Evolutionary conservation across 2,329 filamentous ascomycete species (phyloP), one percentile per base, ranked within the genome.

Genomic region (Fusarium sp.): DNA sequence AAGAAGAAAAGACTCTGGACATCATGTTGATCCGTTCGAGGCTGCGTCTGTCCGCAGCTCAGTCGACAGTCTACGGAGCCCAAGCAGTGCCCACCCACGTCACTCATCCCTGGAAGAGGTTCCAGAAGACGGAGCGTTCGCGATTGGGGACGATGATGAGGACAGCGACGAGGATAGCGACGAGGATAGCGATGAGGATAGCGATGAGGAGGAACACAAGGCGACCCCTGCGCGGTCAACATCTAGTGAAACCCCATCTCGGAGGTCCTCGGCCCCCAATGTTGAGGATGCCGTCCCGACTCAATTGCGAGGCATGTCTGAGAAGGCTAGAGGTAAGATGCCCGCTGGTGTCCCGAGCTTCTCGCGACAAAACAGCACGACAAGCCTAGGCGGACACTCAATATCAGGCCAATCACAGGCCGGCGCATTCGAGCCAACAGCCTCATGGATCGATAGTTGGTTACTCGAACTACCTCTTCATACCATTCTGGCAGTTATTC

Each of bases 291-390:
- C 92, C 6, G 88, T 97, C 11, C 94, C 94, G 15, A 86, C 90
- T 20, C 95, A 98, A 77, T 79, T 97, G 31, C 88, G 93, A 59
- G 94, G 94, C 56, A 97, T 98, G 93, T 98, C 95, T 20, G 96
- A 98, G 80, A 99, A 98, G 79, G 96, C 96, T 17, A 87, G 96
- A 50, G 96, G 96, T 9, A 99, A 99, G 80, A 94, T 97, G 90
- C 96, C 95, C 28, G 94, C 92, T 14, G 92, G 93, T 2, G 86
- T 91, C 50, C 87, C 88, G n/a, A 88, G 88, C 3, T 97, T 98
- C 78, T 97, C 95, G 1, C 87, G 95, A 18, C 94, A 97, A 76
- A 97, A 96, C 76, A 97, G 94, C 78, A 93, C 91, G 28, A 92
- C 92, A 2, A 97, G 94, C 74, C 84, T 98, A 36, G 88, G 85